Conservation (phyloP, 1,284 basidiomycete species). For the Jaminaea rosea region DNA sequence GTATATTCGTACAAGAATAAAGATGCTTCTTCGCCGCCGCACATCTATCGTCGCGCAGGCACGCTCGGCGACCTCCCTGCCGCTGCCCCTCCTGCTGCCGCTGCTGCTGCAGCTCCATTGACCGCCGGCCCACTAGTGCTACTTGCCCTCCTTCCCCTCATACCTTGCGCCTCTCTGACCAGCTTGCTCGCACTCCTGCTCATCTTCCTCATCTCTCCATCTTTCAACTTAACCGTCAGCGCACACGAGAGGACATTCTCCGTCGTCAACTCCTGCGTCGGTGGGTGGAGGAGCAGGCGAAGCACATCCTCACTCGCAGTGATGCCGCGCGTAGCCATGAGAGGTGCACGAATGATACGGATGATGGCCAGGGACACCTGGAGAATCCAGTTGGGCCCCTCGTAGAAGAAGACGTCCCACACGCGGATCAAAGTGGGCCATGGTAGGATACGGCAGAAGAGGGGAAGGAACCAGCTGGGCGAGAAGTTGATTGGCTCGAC, state of each 20-base stretch:
- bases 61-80: background rate
- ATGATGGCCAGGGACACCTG: conserved; percentile 69
- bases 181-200: conserved; percentile 33
- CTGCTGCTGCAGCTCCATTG: no score
- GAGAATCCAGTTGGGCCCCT: conserved; percentile 72
- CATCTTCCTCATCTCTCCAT: conserved; percentile 69
- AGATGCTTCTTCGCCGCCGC: no score
- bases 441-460: conserved; percentile 72
- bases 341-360: conserved; percentile 53
- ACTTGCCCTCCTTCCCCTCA: no score
- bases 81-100: background rate
- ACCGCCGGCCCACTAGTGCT: no score
- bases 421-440: conserved; percentile 65
- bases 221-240: conserved; percentile 63
- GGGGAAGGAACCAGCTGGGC: conserved; percentile 44
- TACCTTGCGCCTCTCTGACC: conserved; percentile 20
- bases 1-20: no score
- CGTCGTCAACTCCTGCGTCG: conserved; percentile 40
- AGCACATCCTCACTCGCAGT: conserved; percentile 52
- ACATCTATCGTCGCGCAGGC: background rate
- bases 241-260: conserved; percentile 58
- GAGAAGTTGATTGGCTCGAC: conserved; percentile 42
- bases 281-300: conserved; percentile 55
- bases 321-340: conserved; percentile 53
- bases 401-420: conserved; percentile 79